phyloP scores from a whole-genome alignment of 1,284 basidiomycete species.

The Boletellus dicymbophilus region DNA sequence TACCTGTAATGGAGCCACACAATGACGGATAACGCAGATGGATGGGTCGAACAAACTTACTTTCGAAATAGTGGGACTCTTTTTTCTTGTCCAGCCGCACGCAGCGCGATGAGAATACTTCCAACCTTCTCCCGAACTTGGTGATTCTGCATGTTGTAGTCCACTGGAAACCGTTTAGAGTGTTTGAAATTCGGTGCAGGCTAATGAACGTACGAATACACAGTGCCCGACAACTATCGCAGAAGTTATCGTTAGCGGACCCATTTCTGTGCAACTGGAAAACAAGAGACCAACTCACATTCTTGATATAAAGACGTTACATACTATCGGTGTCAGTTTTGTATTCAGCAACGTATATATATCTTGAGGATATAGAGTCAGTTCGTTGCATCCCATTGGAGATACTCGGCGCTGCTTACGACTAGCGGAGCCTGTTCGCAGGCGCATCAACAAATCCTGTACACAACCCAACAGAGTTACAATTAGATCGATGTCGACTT shows the following conservation, averaged over 20 bases:
- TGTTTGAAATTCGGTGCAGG: neutral
- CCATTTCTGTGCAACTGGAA: neutral
- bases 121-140: slow-evolving; percentile 9
- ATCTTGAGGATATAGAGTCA: slow-evolving; percentile 8
- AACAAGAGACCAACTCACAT: slow-evolving; percentile 19
- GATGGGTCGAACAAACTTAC: slow-evolving; percentile 1
- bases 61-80: slow-evolving; percentile 9
- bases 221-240: slow-evolving; percentile 25
- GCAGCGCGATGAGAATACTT: slow-evolving; percentile 14
- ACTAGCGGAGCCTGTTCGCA: slow-evolving; percentile 12
- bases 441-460: slow-evolving; percentile 9
- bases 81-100: slow-evolving; percentile 1
- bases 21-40: neutral
- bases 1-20: slow-evolving; percentile 13
- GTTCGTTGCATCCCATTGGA: neutral
- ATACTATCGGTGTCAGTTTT: slow-evolving; percentile 22
- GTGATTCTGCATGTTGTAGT: slow-evolving; percentile 10
- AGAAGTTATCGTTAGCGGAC: neutral
- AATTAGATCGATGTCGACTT: slow-evolving; percentile 13
- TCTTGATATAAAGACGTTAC: slow-evolving; percentile 25
- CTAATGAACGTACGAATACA: slow-evolving; percentile 24
- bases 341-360: slow-evolving; percentile 16
- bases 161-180: slow-evolving; percentile 10
- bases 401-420: slow-evolving; percentile 7
- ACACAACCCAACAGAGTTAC: slow-evolving; percentile 11